phyloP scores from a whole-genome alignment of 495 filamentous ascomycete genomes.

The Penicillium cataractarum region DNA sequence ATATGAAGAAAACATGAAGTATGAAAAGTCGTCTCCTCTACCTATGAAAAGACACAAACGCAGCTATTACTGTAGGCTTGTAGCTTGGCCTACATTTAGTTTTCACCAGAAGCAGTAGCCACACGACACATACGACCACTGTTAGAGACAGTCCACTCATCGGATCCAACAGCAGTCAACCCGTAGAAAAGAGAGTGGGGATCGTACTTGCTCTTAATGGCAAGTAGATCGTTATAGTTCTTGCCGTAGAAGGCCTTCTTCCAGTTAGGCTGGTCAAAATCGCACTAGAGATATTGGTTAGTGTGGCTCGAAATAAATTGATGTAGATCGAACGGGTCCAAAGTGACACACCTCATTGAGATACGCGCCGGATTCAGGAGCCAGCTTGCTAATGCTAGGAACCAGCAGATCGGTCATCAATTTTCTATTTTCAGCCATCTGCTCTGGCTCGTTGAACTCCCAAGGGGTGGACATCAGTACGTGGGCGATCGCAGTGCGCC shows the following conservation, averaged over 20 bases:
- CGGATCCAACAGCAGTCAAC: slow-evolving; percentile 21
- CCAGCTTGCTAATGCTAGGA: slow-evolving; percentile 8
- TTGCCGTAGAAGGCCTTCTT: slow-evolving; percentile 17
- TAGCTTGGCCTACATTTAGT: no score
- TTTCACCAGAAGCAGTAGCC: no score
- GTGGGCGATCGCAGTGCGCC: slow-evolving; percentile 15
- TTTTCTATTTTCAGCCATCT: slow-evolving; percentile 1
- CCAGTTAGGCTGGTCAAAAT: slow-evolving; percentile 19
- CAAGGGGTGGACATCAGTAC: slow-evolving; percentile 9
- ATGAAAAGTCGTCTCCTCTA: no score
- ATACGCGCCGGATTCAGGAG: slow-evolving; percentile 16
- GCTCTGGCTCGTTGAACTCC: slow-evolving; percentile 12
- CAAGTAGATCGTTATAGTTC: slow-evolving; percentile 19
- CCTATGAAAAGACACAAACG: no score
- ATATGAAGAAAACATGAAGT: no score
- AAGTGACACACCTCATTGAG: slow-evolving; percentile 16
- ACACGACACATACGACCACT: slow-evolving; percentile 23
- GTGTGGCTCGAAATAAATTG: neutral
- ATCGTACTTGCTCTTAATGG: slow-evolving; percentile 19
- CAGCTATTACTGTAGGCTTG: no score
- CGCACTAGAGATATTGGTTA: slow-evolving; percentile 11
- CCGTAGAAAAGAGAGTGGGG: slow-evolving; percentile 20
- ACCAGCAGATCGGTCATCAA: slow-evolving; percentile 17
- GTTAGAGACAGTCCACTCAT: slow-evolving; percentile 21
- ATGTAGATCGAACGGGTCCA: no score